A percentile compares a stretch with the other conserved stretches of the same genome.
Conservation (phyloP, 23 red algal genomes). For the Gracilaria domingensis region DNA sequence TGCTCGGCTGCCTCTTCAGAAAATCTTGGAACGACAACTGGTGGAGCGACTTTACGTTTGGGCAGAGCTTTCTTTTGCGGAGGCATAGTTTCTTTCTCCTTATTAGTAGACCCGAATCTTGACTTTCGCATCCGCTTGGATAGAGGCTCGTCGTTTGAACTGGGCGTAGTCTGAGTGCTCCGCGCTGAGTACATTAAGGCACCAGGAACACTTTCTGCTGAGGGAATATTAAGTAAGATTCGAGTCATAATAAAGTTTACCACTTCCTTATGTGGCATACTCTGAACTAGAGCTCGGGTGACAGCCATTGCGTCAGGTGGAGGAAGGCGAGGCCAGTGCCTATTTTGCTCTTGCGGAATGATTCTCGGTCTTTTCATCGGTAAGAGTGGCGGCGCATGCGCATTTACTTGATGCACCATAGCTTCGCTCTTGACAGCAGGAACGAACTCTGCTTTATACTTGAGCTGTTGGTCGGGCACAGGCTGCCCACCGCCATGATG, state of each 20-base stretch:
- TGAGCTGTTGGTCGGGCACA: background rate
- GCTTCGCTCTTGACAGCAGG: conserved; percentile 11
- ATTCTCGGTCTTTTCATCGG: conserved; percentile 51
- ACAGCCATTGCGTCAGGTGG: conserved; percentile 52
- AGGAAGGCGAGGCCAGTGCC: conserved; percentile 56
- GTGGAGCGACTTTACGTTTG: conserved; percentile 55
- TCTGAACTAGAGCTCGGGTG: conserved; percentile 68
- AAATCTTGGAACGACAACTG: conserved; percentile 45
- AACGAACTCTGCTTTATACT: background rate
- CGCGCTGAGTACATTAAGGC: conserved; percentile 6
- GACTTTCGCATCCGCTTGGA: conserved; percentile 51
- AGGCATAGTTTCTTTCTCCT: conserved; percentile 2
- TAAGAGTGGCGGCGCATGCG: background rate
- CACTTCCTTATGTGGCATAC: conserved; percentile 77
- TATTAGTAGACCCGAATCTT: conserved; percentile 52
- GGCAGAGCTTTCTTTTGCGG: conserved; percentile 50
- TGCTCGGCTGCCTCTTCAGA: conserved; percentile 27
- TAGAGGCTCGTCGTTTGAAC: conserved; percentile 27
- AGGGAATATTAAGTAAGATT: conserved; percentile 71
- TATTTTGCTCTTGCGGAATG: conserved; percentile 1
- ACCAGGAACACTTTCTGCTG: conserved; percentile 62
- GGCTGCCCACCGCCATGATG: background rate
- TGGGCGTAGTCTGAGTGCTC: background rate
- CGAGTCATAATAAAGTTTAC: conserved; percentile 84
- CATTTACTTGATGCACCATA: conserved; percentile 17